Base-by-base conservation (phyloP, 2,329 filamentous ascomycete species). In the Fusarium austroafricanum region DNA sequence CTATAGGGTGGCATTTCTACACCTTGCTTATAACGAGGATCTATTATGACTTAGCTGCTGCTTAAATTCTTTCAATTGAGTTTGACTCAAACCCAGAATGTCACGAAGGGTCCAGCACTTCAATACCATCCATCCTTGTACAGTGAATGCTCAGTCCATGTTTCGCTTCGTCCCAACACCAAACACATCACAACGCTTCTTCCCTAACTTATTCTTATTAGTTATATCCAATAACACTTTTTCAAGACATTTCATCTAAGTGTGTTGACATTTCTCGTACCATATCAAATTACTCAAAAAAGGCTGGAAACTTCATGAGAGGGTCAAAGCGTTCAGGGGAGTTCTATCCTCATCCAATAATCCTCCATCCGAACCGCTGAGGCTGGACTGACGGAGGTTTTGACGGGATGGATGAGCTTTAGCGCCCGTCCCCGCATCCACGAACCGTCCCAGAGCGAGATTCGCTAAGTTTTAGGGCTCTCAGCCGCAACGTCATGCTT, bases 1-100 rank as follows among this genome's bases (percentile, higher is more conserved):
- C 77, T 93, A 23, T 83, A 70, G 55, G 35, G 18, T 47, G 18
- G 21, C 6, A 35, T 17, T 39, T 14, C 3, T 7, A 50, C 10
- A 18, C 21, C 21, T 23, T 14, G 10, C 15, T 33, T 17, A 8
- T 7, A 33, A 7, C 10, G 29, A 33, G 31, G 5, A 15, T 35
- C 9, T 5, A 35, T n/a, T 14, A 35, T n/a, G 9, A 35, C 31
- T 33, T 35, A n/a, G 33, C 4, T 35, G 15, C 15, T 10, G 15
- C 5, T 17, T 10, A 35, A n/a, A 33, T 12, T 17, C 15, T n/a
- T 35, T 35, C 15, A 35, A 35, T 15, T 14, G 31, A 33, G 31
- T 14, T 33, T 10, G 4, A 33, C 3, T 12, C 12, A 31, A 14
- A 12, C 4, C 14, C 11, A 14, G 10, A 12, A 31, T 31, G 14